Conservation (phyloP, 73 alveolate species). For the Breviolum minutum region DNA sequence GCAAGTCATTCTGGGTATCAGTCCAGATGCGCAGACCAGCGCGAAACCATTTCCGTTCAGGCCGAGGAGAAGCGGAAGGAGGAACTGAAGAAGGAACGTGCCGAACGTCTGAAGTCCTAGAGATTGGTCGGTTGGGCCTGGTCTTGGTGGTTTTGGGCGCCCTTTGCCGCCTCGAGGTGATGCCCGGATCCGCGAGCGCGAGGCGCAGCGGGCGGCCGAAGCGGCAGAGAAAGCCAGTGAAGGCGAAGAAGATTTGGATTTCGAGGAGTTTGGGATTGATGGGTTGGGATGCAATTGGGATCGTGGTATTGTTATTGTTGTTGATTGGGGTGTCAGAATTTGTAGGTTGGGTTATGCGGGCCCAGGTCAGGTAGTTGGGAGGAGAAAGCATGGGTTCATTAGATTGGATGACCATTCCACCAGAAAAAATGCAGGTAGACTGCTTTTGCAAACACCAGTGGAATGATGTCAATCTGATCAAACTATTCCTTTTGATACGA, state of each 20-base stretch:
- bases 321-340: neutral
- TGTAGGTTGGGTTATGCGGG: neutral
- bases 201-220: conserved; percentile 72
- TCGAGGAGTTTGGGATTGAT: neutral
- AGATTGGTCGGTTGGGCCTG: neutral
- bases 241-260: conserved; percentile 38
- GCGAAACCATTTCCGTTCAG: neutral
- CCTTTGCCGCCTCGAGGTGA: conserved; percentile 4
- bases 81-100: conserved; percentile 92
- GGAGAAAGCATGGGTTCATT: too few relatives aligned
- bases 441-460: too few relatives aligned
- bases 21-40: neutral
- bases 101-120: conserved; percentile 22
- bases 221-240: conserved; percentile 19
- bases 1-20: too few relatives aligned
- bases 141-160: too few relatives aligned
- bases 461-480: too few relatives aligned
- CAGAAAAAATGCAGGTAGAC: too few relatives aligned
- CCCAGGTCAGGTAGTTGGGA: neutral
- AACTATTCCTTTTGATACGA: too few relatives aligned
- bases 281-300: neutral
- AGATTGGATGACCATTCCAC: too few relatives aligned
- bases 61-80: conserved; percentile 57
- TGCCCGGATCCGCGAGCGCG: conserved; percentile 88
- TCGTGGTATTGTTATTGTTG: neutral